Evolutionary conservation across 2,329 filamentous ascomycete genomes (phyloP).

Genomic region (Parafenestella ontariensis): DNA sequence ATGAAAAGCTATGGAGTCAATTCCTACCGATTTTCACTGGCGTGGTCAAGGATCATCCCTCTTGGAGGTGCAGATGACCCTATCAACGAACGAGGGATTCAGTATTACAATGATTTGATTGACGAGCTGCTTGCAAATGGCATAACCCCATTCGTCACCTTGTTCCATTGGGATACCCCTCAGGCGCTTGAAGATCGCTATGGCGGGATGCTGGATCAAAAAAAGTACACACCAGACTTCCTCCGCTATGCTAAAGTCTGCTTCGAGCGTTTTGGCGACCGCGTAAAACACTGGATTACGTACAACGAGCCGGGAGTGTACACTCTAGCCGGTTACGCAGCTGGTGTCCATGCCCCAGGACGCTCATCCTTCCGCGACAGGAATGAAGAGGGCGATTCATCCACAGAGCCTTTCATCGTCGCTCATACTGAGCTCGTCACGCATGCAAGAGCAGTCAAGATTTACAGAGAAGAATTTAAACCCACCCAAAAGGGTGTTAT

Average conservation of each 20-base stretch:
- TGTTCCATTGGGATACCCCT: conserved; percentile 30
- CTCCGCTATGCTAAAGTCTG: conserved; percentile 50
- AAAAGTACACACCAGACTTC: conserved; percentile 33
- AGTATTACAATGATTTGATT: conserved; percentile 25
- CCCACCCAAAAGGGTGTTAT: conserved; percentile 48
- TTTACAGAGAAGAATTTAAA: conserved; percentile 53
- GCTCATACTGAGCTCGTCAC: conserved; percentile 52
- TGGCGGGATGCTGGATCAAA: conserved; percentile 27
- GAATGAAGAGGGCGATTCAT: conserved; percentile 15
- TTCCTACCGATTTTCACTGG: conserved; percentile 26
- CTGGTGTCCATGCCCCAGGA: conserved; percentile 42
- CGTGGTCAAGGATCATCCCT: conserved; percentile 28
- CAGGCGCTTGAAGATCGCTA: conserved; percentile 27
- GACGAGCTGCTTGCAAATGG: conserved; percentile 19
- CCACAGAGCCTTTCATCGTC: conserved; percentile 40
- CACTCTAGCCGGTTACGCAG: conserved; percentile 39
- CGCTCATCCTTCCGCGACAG: conserved; percentile 12
- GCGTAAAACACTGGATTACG: conserved; percentile 52
- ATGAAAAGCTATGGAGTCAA: conserved; percentile 28
- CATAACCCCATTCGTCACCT: conserved; percentile 27
- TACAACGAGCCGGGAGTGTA: conserved; percentile 51
- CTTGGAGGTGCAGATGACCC: conserved; percentile 23
- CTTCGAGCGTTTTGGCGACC: conserved; percentile 48
- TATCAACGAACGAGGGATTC: conserved; percentile 22
- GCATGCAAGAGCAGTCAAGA: conserved; percentile 47